Percentiles rank a stretch among this genome's conserved stretches.
Evolutionary conservation across 2,329 filamentous ascomycete species (phyloP).

Genomic region (Calonectria henricotiae): DNA sequence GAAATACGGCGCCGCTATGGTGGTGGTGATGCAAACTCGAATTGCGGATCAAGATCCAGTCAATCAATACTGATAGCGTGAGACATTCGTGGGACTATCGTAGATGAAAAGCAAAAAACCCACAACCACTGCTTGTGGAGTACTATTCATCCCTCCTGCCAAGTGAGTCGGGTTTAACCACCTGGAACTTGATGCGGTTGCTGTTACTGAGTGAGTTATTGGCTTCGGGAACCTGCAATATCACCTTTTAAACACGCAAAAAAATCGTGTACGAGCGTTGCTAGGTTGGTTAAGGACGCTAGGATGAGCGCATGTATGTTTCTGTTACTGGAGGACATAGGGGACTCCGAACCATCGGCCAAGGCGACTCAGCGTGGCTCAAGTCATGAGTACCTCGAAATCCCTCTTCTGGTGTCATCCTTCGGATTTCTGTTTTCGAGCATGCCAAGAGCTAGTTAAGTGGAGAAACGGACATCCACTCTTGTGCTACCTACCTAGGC

Average conservation of each 20-base stretch:
- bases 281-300: neutral
- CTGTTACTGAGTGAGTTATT: too few species aligned
- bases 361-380: conserved; percentile 5
- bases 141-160: too few species aligned
- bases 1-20: neutral
- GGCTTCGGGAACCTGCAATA: too few species aligned
- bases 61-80: too few species aligned
- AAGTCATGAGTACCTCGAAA: neutral
- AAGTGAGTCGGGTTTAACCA: too few species aligned
- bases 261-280: neutral
- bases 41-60: too few species aligned
- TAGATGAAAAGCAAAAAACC: too few species aligned
- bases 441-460: neutral
- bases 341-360: neutral
- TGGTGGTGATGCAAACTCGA: too few species aligned
- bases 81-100: too few species aligned
- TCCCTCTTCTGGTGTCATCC: neutral
- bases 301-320: neutral
- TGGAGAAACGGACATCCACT: neutral
- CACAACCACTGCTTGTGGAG: too few species aligned
- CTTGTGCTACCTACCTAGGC: neutral
- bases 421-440: neutral
- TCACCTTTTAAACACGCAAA: too few species aligned
- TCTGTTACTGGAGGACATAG: neutral
- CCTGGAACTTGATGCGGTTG: too few species aligned